These are phyloP conservation scores for Achaetomium macrosporum DNA, from an alignment of 2,329 filamentous ascomycete genomes.

Conservation along the genomic window DNA sequence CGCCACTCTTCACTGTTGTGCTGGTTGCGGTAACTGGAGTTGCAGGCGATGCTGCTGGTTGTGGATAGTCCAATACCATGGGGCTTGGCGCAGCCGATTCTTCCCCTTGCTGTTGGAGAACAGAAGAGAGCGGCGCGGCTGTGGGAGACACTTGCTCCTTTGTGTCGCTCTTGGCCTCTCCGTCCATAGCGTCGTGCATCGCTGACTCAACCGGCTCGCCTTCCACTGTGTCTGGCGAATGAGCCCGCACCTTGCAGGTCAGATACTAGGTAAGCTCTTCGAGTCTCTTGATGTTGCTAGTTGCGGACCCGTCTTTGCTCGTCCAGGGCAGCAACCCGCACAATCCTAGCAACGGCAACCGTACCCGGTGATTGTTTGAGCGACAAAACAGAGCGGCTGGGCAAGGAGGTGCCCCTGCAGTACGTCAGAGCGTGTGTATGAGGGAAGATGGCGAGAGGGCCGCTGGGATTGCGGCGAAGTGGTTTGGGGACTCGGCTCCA, in stretches of 20 bases:
- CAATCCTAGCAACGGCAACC: constrained; percentile 1
- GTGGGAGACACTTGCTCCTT: not conserved
- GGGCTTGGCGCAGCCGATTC: constrained; percentile 2
- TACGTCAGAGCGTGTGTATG: not conserved
- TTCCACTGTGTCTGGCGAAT: not conserved
- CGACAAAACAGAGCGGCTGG: not conserved
- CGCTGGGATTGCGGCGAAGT: not conserved
- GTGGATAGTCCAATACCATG: constrained; percentile 2
- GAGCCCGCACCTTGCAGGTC: too few relatives aligned
- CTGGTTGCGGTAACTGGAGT: not conserved
- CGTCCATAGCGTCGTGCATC: constrained; percentile 1
- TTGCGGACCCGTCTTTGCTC: not conserved
- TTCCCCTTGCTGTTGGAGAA: not conserved
- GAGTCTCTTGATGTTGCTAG: not conserved
- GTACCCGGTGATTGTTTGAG: constrained; percentile 4
- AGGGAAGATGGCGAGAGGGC: not conserved
- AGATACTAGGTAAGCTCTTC: too few relatives aligned
- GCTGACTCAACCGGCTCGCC: too few relatives aligned
- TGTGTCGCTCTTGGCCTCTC: not conserved
- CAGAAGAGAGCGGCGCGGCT: not conserved
- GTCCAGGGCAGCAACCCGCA: too few relatives aligned
- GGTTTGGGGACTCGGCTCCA: not conserved
- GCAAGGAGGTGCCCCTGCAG: not conserved
- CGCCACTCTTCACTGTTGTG: constrained; percentile 2
- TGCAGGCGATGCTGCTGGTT: constrained; percentile 7